phyloP scores from a whole-genome alignment of 129 eudicot genomes.

The Solidago caesia region DNA sequence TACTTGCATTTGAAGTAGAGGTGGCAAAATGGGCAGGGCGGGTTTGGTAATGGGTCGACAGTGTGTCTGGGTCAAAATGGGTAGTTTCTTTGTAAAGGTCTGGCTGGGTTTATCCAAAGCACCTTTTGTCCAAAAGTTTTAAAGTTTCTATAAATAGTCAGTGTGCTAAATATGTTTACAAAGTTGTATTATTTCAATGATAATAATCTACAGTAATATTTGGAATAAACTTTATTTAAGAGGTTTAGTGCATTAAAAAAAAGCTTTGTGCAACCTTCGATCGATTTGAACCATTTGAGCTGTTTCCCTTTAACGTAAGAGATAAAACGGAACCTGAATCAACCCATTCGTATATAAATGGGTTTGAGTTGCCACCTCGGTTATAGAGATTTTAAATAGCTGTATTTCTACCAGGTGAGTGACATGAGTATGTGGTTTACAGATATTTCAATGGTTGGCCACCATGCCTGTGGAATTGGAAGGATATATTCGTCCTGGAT shows the following conservation, averaged over 20 bases:
- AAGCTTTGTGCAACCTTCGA: not conserved
- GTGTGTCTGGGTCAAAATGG: not conserved
- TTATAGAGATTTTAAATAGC: constrained; percentile 16
- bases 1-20: constrained; percentile 36
- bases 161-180: not conserved
- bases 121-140: not conserved
- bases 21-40: constrained; percentile 1
- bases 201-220: not conserved
- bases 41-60: not conserved
- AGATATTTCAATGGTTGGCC: constrained; percentile 97
- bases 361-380: constrained; percentile 1
- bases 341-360: not conserved
- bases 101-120: not conserved
- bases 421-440: constrained; percentile 32
- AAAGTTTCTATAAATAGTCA: not conserved
- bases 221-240: not conserved
- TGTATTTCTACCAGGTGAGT: constrained; percentile 30
- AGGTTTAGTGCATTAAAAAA: not conserved
- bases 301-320: not conserved
- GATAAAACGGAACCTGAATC: not conserved
- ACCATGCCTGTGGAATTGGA: constrained; percentile 98
- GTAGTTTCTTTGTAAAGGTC: not conserved
- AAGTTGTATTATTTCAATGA: not conserved
- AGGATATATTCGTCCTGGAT: constrained; percentile 98
- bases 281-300: not conserved